phyloP scores from a whole-genome alignment of 495 filamentous ascomycete species.

The Aspergillus sparsus region DNA sequence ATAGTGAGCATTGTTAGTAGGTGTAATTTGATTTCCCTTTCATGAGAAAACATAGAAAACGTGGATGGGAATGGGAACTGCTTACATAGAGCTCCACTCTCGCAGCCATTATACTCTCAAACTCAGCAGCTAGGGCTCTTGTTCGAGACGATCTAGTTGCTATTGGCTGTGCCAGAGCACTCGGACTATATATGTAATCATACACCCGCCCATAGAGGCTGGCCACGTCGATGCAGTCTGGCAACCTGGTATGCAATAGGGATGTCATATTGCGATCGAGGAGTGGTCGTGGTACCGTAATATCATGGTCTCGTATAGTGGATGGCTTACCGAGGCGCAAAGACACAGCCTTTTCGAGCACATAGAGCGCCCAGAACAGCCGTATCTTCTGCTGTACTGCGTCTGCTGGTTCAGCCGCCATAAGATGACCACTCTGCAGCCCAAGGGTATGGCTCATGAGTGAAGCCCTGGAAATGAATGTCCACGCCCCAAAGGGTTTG shows the following conservation, averaged over 20 bases:
- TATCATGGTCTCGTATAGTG: slow-evolving; percentile 16
- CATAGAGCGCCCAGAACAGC: slow-evolving; percentile 19
- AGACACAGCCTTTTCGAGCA: slow-evolving; percentile 8
- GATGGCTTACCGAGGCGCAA: slow-evolving; percentile 13
- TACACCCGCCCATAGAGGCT: slow-evolving; percentile 13
- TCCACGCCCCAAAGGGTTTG: slow-evolving; percentile 18
- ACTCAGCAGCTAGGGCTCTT: not conserved
- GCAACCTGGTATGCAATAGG: slow-evolving; percentile 3
- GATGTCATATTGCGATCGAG: slow-evolving; percentile 7
- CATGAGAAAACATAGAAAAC: not conserved
- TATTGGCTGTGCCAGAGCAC: slow-evolving; percentile 7
- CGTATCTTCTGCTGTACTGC: not conserved
- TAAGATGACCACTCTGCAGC: not conserved
- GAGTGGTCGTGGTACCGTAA: slow-evolving; percentile 4
- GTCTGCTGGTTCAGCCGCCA: not conserved
- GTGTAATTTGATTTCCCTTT: not conserved
- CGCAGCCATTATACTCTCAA: not conserved
- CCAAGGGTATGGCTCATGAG: slow-evolving; percentile 18
- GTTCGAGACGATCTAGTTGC: slow-evolving; percentile 20
- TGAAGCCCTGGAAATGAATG: slow-evolving; percentile 18
- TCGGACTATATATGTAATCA: slow-evolving; percentile 16
- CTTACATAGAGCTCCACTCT: not conserved
- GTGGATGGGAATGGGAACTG: not conserved
- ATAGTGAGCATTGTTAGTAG: not conserved
- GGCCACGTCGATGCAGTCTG: slow-evolving; percentile 15